Percentiles rank a stretch among this genome's conserved stretches.
These are phyloP conservation scores for Cucurbitaria berberidis DNA, from an alignment of 2,329 filamentous ascomycete genomes.

Conservation along the genomic window DNA sequence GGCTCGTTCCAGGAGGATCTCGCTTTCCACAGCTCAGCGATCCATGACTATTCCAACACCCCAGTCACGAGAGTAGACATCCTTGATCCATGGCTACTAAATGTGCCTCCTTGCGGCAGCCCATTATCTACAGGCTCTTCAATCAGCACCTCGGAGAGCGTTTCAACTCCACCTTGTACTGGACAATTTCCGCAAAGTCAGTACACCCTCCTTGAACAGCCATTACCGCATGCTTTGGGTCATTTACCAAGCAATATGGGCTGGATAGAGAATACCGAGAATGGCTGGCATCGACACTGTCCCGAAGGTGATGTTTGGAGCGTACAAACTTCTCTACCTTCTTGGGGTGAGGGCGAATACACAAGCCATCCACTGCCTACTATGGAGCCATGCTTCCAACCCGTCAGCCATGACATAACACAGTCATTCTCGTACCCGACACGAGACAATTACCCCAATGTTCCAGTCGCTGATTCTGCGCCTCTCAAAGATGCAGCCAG, in stretches of 20 bases:
- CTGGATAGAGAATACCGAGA: constrained; percentile 1
- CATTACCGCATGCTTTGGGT: not conserved
- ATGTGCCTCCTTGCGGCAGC: constrained; percentile 9
- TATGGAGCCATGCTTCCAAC: not conserved
- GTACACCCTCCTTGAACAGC: constrained; percentile 7
- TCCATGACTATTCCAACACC: constrained; percentile 1
- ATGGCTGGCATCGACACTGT: constrained; percentile 8
- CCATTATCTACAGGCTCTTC: constrained; percentile 21
- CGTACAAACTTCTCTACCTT: constrained; percentile 3
- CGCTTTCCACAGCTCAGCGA: constrained; percentile 4
- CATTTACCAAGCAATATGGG: constrained; percentile 3
- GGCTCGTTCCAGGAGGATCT: constrained; percentile 10
- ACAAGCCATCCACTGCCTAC: not conserved
- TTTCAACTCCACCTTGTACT: constrained; percentile 17
- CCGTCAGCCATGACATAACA: not conserved
- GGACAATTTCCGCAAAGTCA: constrained; percentile 4
- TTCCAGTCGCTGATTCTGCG: not conserved
- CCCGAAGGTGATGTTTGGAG: constrained; percentile 4
- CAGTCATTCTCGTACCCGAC: not conserved
- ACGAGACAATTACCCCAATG: not conserved
- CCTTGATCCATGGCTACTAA: constrained; percentile 22
- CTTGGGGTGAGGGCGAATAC: constrained; percentile 8
- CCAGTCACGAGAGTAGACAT: constrained; percentile 8
- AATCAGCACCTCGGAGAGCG: constrained; percentile 13
- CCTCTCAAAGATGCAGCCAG: not conserved